Conservation (phyloP, 2,329 filamentous ascomycete genomes). For the Phoma sp. region DNA sequence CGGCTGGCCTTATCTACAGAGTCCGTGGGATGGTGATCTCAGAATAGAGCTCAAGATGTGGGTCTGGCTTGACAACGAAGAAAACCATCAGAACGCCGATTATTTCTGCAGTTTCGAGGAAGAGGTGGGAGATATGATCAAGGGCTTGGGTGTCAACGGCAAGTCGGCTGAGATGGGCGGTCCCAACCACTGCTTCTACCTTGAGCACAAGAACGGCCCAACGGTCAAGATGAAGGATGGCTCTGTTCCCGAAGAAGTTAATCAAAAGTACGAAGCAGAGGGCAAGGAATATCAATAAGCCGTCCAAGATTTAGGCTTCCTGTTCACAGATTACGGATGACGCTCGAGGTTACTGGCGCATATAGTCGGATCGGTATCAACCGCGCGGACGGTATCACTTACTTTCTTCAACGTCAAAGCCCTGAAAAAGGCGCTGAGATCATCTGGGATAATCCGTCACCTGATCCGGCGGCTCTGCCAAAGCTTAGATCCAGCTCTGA, state of each 20-base stretch:
- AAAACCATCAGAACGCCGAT: not conserved
- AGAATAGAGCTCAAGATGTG: conserved; percentile 12
- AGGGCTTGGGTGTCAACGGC: conserved; percentile 4
- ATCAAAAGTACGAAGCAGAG: conserved; percentile 13
- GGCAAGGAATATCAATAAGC: conserved; percentile 15
- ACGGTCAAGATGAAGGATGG: not conserved
- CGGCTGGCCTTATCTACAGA: conserved; percentile 1
- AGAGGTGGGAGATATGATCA: conserved; percentile 4
- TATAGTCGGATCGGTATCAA: conserved; percentile 12
- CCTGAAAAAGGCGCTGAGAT: not conserved
- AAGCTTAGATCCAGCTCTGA: conserved; percentile 17
- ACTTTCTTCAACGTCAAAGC: conserved; percentile 14
- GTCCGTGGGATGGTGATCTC: conserved; percentile 16
- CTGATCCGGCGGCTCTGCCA: not conserved
- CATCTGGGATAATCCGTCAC: not conserved
- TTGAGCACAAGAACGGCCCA: conserved; percentile 8
- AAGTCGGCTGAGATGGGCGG: conserved; percentile 6
- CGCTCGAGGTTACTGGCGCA: conserved; percentile 9
- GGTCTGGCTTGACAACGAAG: conserved; percentile 12
- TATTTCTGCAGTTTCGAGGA: conserved; percentile 12
- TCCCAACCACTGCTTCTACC: conserved; percentile 15
- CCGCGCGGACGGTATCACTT: conserved; percentile 14
- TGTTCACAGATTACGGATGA: too few relatives aligned
- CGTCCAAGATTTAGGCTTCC: too few relatives aligned
- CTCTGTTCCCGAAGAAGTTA: not conserved